Base-by-base conservation (phyloP, 352 stramenopile species). In the Thalassiosira hispida region DNA sequence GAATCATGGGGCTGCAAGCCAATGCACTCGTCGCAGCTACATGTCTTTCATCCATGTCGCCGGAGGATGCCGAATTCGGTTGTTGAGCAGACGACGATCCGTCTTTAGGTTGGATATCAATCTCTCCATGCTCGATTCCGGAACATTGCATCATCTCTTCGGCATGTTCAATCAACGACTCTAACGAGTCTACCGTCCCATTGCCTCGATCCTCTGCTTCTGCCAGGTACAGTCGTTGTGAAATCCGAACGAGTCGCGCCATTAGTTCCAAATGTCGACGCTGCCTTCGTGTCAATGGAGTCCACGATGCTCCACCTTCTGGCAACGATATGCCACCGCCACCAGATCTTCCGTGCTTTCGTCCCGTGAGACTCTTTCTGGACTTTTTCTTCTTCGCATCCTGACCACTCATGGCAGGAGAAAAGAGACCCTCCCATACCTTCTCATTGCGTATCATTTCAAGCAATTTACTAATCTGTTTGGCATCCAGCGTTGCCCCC, bases 191-290 rank as follows among this genome's bases (percentile, higher is more conserved):
- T 7, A 66, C 20, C 4, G 73, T 64, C 18, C 59, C 66, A 49
- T 77, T 47, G 4, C 65, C 72, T 27, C 56, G 14, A n/a, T 73
- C 63, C 46, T 88, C 83, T 20, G 66, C 62, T n/a, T 87, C 61
- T 16, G 74, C 64, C 11, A 91, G 16, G 65, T 86, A 81, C 22
- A 86, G 64, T 33, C 86, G 81, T 51, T 94, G 89, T n/a, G 68
- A 61, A 55, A 85, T 73, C 25, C 83, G 75, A 33, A 93, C n/a
- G 6, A 94, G 56, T 31, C 85, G 70, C 20, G 77, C 70, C 33
- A 68, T 71, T 7, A 94, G 51, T 75, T 94, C 87, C 56, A 92
- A 77, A 71, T 93, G 81, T 2, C 77, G 74, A 49, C 81, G 72
- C 53, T 89, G 80, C 9, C 74, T 73, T 61, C 59, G 42, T 8